Percentiles rank a stretch among this genome's conserved stretches.
These are phyloP conservation scores for Fusarium avenaceum DNA, from an alignment of 2,329 filamentous ascomycete species.

Conservation along the genomic window DNA sequence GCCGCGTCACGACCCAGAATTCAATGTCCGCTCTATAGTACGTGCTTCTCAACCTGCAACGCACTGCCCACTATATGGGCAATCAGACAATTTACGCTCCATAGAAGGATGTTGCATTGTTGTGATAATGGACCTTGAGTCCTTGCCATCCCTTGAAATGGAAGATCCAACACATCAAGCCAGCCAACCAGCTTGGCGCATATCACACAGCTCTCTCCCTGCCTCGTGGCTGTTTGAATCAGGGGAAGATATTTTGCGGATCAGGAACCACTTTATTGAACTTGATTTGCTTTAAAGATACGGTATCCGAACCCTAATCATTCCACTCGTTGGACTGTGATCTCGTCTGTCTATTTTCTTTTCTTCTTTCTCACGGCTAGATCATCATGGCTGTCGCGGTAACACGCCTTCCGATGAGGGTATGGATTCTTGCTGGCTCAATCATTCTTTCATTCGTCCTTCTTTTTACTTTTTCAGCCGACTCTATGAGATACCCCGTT, in stretches of 20 bases:
- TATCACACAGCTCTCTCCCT: no score
- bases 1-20: not conserved
- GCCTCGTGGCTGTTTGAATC: no score
- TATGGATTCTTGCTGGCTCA: slow-evolving; percentile 12
- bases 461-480: slow-evolving; percentile 31
- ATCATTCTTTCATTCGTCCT: slow-evolving; percentile 29
- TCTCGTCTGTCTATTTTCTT: not conserved
- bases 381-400: slow-evolving; percentile 27
- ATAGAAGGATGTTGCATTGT: not conserved
- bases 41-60: not conserved
- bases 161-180: not conserved
- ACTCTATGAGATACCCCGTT: slow-evolving; percentile 21
- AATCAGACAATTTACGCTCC: not conserved
- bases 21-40: not conserved
- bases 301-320: not conserved
- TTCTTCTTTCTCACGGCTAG: not conserved
- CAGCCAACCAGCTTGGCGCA: no score
- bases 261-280: slow-evolving; percentile 5
- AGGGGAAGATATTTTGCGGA: not conserved
- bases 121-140: not conserved
- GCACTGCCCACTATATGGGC: not conserved
- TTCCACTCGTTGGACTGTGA: not conserved
- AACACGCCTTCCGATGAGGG: slow-evolving; percentile 26
- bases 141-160: not conserved
- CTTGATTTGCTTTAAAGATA: not conserved